Base-by-base conservation (phyloP, 305 asterid species). In the Coffea humblotiana region DNA sequence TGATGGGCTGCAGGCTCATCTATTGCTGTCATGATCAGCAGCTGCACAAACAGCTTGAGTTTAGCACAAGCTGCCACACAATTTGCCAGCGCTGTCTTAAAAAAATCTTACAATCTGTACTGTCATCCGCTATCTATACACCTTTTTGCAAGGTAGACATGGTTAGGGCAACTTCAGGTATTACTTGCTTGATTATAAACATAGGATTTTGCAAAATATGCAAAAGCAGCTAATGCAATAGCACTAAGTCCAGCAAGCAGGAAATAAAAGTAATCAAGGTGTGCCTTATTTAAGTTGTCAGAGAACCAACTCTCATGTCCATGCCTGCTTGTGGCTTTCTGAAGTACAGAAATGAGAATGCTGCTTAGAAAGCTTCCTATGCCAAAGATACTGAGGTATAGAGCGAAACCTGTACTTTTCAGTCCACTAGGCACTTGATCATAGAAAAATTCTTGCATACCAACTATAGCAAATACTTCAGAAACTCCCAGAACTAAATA, bases 231-330 rank as follows among this genome's bases (percentile, higher is more conserved):
- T 43, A 86, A 80, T 6, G 80, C 83, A 56, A 68, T 78, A 51
- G 86, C 78, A 14, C 84, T 83, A 29, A 89, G 70, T 47, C 85
- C 87, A 1, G 89, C 90, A 19, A 88, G 80, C n/a, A 90, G 79
- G 88, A 88, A 87, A 68, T 90, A 90, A 78, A 88, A 90, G 77
- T 90, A 88, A 77, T 86, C 90, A 0, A 90, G 81, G 78, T 88
- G 93, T 0, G 88, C 91, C 51, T 84, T 80, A 23, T 88, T 88
- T 82, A 87, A 60, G 70, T 90, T 88, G 80, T 87, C 75, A 1
- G 89, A 63, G 66, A 90, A 86, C 93, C 93, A 90, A 40, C 93
- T 75, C 19, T 72, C 81, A 60, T 47, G 71, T 1, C 85, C 90
- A 14, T 60, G 70, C 11, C 84, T 74, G 23, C 80, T 19, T 0